These are phyloP conservation scores for Patellifolia procumbens DNA, from an alignment of 179 eudicot species.

Conservation along the genomic window DNA sequence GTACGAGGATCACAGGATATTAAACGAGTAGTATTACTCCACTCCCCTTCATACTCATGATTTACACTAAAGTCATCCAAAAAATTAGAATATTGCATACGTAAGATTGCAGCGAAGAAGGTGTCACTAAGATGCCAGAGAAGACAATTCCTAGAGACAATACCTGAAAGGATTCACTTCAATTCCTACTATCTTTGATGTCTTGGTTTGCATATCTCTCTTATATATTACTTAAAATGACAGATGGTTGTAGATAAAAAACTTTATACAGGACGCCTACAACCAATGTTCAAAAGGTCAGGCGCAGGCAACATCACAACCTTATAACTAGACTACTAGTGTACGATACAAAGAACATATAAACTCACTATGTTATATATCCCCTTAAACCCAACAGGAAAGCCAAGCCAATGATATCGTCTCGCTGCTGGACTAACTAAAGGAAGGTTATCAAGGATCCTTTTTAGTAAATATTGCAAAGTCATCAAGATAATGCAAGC, in stretches of 20 bases:
- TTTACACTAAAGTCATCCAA: slow-evolving; percentile 40
- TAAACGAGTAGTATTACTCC: slow-evolving; percentile 41
- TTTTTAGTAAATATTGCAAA: slow-evolving; percentile 23
- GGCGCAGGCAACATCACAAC: slow-evolving; percentile 15
- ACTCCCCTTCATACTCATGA: slow-evolving; percentile 52
- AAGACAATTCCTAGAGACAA: slow-evolving; percentile 5
- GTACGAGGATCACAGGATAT: slow-evolving; percentile 44
- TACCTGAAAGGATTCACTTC: slow-evolving; percentile 70
- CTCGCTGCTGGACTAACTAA: slow-evolving; percentile 65
- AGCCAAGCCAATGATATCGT: slow-evolving; percentile 63
- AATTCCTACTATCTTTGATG: slow-evolving; percentile 65
- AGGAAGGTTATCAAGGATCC: slow-evolving; percentile 88
- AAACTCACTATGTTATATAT: slow-evolving; percentile 70
- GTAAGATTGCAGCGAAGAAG: not conserved
- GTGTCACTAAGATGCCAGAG: not conserved
- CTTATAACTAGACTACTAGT: not conserved
- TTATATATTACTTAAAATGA: slow-evolving; percentile 55
- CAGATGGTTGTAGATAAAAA: slow-evolving; percentile 58
- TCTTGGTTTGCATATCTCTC: slow-evolving; percentile 44
- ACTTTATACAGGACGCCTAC: slow-evolving; percentile 39
- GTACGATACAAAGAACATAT: slow-evolving; percentile 1
- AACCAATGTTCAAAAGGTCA: slow-evolving; percentile 17
- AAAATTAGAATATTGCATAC: slow-evolving; percentile 13
- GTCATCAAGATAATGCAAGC: slow-evolving; percentile 13
- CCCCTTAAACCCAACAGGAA: slow-evolving; percentile 67